Percentiles rank a stretch among this genome's conserved stretches.
Evolutionary conservation across 2,329 filamentous ascomycete genomes (phyloP).

Genomic region (Talaromyces sp.): DNA sequence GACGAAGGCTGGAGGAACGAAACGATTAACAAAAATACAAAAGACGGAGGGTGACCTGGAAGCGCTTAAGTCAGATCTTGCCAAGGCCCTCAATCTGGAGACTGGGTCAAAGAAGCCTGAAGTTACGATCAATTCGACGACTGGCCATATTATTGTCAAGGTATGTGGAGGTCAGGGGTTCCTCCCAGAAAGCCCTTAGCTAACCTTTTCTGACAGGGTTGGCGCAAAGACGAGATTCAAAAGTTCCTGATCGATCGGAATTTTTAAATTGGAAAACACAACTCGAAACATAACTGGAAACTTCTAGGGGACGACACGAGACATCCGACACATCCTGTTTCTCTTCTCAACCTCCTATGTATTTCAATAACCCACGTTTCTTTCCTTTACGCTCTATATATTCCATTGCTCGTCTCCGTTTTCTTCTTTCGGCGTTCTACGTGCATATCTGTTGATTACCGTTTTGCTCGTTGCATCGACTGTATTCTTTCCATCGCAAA

Average conservation of each 20-base stretch:
- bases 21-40: slow-evolving; percentile 70
- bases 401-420: slow-evolving; percentile 12
- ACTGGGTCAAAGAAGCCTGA: slow-evolving; percentile 35
- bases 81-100: slow-evolving; percentile 55
- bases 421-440: slow-evolving; percentile 20
- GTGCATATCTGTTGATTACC: slow-evolving; percentile 8
- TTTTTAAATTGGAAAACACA: slow-evolving; percentile 33
- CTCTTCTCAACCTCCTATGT: not conserved
- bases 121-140: slow-evolving; percentile 57
- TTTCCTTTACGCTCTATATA: not conserved
- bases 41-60: slow-evolving; percentile 72
- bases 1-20: slow-evolving; percentile 71
- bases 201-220: slow-evolving; percentile 39
- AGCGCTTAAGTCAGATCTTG: slow-evolving; percentile 63
- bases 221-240: slow-evolving; percentile 48
- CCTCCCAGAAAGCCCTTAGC: slow-evolving; percentile 17
- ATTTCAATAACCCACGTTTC: not conserved
- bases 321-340: not conserved
- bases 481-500: slow-evolving; percentile 1
- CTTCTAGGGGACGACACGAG: not conserved
- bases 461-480: not conserved
- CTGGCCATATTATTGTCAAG: slow-evolving; percentile 71
- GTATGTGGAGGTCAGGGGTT: slow-evolving; percentile 43
- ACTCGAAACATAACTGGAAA: not conserved
- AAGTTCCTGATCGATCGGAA: slow-evolving; percentile 48